phyloP scores from a whole-genome alignment of 208 protist genomes.

The Trypanosoma conorhini region DNA sequence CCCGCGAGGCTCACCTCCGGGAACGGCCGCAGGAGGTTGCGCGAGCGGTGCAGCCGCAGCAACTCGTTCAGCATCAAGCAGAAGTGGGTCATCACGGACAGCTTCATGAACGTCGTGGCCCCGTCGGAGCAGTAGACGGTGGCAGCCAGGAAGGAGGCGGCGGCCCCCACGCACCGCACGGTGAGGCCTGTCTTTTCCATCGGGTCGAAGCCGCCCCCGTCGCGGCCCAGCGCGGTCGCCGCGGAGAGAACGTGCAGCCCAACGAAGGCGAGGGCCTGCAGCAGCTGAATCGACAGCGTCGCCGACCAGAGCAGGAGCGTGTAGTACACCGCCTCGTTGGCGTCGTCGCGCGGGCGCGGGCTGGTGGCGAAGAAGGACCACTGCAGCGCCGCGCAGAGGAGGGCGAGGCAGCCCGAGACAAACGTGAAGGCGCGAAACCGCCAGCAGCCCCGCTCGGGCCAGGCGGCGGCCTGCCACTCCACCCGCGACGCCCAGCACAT shows the following conservation, averaged over 20 bases:
- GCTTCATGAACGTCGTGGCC: conserved; percentile 48
- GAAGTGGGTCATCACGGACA: conserved; percentile 46
- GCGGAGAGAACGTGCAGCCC: conserved; percentile 6
- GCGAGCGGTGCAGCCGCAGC: conserved; percentile 36
- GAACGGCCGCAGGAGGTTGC: conserved; percentile 48
- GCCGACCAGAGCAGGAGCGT: conserved; percentile 39
- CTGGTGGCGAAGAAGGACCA: conserved; percentile 69
- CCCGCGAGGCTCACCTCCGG: conserved; percentile 40
- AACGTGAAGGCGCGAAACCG: conserved; percentile 15
- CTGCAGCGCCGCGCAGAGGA: conserved; percentile 34
- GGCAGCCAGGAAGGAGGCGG: conserved; percentile 34
- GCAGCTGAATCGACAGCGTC: conserved; percentile 21
- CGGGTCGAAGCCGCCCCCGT: conserved; percentile 38
- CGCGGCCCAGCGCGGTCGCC: background rate
- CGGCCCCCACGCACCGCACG: conserved; percentile 27
- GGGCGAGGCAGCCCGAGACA: conserved; percentile 11
- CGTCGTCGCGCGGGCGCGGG: background rate
- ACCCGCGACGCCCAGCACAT: conserved; percentile 31
- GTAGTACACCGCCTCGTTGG: conserved; percentile 40
- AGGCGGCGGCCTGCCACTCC: conserved; percentile 21
- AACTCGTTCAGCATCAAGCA: conserved; percentile 31
- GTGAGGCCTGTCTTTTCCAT: conserved; percentile 50
- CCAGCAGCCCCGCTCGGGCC: conserved; percentile 23
- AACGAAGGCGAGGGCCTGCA: conserved; percentile 13
- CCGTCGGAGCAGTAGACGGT: conserved; percentile 44